Conservation (phyloP, 345 rosid species). For the Camelina sativa region DNA sequence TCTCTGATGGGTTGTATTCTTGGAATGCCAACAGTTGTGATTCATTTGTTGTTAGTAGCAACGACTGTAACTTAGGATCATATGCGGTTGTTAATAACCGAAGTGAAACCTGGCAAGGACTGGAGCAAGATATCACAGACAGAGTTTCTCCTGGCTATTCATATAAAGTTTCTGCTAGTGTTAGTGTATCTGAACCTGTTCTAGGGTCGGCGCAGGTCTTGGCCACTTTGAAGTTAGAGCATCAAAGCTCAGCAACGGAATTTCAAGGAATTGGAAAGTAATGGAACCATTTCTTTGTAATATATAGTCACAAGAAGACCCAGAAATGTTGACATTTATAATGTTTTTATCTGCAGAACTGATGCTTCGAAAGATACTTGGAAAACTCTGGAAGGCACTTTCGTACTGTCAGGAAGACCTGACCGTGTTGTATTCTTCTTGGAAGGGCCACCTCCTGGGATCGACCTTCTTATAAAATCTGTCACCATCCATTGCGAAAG, state of each 20-base stretch:
- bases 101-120: constrained; percentile 89
- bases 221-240: constrained; percentile 80
- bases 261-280: constrained; percentile 81
- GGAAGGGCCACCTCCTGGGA: constrained; percentile 92
- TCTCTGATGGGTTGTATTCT: constrained; percentile 67
- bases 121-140: constrained; percentile 87
- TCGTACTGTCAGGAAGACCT: constrained; percentile 65
- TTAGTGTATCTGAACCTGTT: constrained; percentile 72
- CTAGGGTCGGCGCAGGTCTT: constrained; percentile 62
- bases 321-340: constrained; percentile 23
- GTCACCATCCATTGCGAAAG: constrained; percentile 58
- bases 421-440: constrained; percentile 73
- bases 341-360: constrained; percentile 56
- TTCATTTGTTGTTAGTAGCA: constrained; percentile 61
- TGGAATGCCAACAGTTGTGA: constrained; percentile 81
- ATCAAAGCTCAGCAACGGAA: constrained; percentile 53
- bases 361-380: constrained; percentile 65
- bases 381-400: constrained; percentile 80
- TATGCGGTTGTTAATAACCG: constrained; percentile 83
- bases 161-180: constrained; percentile 69
- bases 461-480: constrained; percentile 74
- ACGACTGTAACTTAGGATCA: constrained; percentile 45
- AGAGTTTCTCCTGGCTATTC: constrained; percentile 59
- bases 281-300: constrained; percentile 20
- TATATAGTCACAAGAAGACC: not conserved